Evolutionary conservation across 2,329 filamentous ascomycete genomes (phyloP).

Genomic region (Furcasterigmium furcatum): DNA sequence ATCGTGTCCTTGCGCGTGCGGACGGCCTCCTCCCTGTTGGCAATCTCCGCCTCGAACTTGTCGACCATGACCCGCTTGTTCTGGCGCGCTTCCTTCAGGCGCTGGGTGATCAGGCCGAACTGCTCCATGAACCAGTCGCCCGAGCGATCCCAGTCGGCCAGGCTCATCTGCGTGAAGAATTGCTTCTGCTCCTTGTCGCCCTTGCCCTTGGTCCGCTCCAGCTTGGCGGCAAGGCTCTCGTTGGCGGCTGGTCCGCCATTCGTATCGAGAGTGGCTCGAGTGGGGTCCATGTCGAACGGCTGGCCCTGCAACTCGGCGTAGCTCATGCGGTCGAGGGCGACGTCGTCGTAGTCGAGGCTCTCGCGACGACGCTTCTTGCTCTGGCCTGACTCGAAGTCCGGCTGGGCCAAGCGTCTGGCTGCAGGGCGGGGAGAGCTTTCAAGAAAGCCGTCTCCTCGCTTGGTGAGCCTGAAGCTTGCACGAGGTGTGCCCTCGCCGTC

Average conservation of each 20-base stretch:
- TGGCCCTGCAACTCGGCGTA: slow-evolving; percentile 47
- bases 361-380: slow-evolving; percentile 38
- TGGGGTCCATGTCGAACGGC: slow-evolving; percentile 55
- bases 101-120: slow-evolving; percentile 46
- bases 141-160: slow-evolving; percentile 56
- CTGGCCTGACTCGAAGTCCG: background rate
- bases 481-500: slow-evolving; percentile 12
- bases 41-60: slow-evolving; percentile 53
- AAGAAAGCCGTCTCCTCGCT: slow-evolving; percentile 12
- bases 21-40: slow-evolving; percentile 50
- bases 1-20: slow-evolving; percentile 51
- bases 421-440: slow-evolving; percentile 15
- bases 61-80: slow-evolving; percentile 46
- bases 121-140: slow-evolving; percentile 58
- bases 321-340: slow-evolving; percentile 49
- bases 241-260: slow-evolving; percentile 16
- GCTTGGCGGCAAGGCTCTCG: slow-evolving; percentile 42
- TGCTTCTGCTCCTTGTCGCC: slow-evolving; percentile 41
- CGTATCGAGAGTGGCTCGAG: slow-evolving; percentile 29
- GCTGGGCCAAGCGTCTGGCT: background rate
- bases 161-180: slow-evolving; percentile 50
- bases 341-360: slow-evolving; percentile 55
- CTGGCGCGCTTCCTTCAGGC: slow-evolving; percentile 43
- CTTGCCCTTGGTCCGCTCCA: slow-evolving; percentile 46
- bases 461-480: slow-evolving; percentile 12